Evolutionary conservation across 2,329 filamentous ascomycete genomes (phyloP), one percentile per base, ranked within the genome.

Genomic region (Diaporthe aspalathi): DNA sequence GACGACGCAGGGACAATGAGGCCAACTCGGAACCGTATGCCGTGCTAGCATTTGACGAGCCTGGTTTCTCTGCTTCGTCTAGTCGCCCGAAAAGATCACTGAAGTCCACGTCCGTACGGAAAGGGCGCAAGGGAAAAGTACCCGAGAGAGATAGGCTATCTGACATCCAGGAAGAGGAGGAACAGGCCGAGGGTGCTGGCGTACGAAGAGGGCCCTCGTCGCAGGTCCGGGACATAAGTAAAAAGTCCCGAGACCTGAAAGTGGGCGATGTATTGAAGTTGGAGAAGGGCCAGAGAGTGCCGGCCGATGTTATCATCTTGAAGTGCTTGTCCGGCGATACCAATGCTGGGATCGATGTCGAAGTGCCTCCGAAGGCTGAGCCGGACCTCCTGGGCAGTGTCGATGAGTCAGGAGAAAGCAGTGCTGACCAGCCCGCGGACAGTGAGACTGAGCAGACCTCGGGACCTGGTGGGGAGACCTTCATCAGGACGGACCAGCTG

Each of bases 261-360:
- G 95, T 99, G 56, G 97, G 96, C 29, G 96, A 99, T 81, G 92
- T 99, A n/a, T 84, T 99, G 71, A 97, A 97, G 79, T 87, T 99
- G 35, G 89, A 89, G 75, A 98, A 97, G 80, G 94, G 97, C 71
- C 94, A 98, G 80, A 90, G 96, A 75, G 92, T 99, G 27, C 96
- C 96, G 11, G 95, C 96, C 22, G 96, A 99, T 82, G 93, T 99
- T 60, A 90, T 98, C 29, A 94, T 99, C 69, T 80, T 99, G 66
- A 96, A 97, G 82, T 97, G 94, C 76, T 74, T 77, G 52, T 78
- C 77, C 5, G 78, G 78, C 45, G 81, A 74, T 56, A 57, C 71
- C 1, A 72, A 77, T 12, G 78, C 81, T 9, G 75, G 79, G 8
- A 74, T 77, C 5, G 78, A 79, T 1, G 77, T 81, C 5, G 77